Percentiles rank a stretch among this genome's conserved stretches.
phyloP scores from a whole-genome alignment of 2,329 filamentous ascomycete genomes.

The Apiospora arundinis region DNA sequence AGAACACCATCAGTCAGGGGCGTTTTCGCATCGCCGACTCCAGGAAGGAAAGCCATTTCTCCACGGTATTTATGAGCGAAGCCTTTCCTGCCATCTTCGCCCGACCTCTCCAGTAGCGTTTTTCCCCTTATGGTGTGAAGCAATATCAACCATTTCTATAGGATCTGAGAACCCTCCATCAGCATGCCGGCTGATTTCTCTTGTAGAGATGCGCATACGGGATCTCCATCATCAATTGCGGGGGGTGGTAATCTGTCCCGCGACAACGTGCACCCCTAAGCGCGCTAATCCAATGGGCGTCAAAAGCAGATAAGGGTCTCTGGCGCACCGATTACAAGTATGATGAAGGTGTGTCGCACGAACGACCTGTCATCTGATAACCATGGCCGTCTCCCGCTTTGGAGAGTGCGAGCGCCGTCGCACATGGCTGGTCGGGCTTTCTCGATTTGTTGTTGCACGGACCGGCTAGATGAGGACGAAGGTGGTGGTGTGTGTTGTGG shows the following conservation, averaged over 20 bases:
- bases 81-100: not conserved
- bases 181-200: not conserved
- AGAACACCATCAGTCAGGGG: not conserved
- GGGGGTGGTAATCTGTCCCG: slow-evolving; percentile 1
- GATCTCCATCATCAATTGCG: not conserved
- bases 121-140: not conserved
- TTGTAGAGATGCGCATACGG: not conserved
- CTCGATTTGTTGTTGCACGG: not conserved
- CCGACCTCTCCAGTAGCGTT: not conserved
- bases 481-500: too few species aligned
- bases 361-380: not conserved
- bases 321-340: not conserved
- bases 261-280: not conserved
- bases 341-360: not conserved
- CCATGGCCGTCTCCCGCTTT: too few species aligned
- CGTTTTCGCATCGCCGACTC: not conserved
- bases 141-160: not conserved
- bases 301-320: not conserved
- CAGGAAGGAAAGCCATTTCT: not conserved
- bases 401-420: not conserved
- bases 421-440: not conserved
- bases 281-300: not conserved
- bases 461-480: not conserved
- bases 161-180: not conserved
- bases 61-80: not conserved